Evolutionary conservation across 345 rosid genomes (phyloP).

Genomic region (Aethionema arabicum): DNA sequence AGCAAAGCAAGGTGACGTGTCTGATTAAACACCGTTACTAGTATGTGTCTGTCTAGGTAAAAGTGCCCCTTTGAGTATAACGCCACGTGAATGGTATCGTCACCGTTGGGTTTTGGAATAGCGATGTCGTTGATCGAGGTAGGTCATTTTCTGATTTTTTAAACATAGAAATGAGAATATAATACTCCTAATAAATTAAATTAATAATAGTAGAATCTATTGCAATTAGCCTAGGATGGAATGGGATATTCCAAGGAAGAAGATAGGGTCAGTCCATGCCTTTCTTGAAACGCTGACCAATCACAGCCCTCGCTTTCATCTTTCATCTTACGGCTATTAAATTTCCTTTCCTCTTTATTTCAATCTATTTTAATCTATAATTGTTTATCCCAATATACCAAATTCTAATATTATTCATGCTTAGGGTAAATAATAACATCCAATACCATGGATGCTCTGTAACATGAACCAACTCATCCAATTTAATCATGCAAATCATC

Average conservation of each 20-base stretch:
- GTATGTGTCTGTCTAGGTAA: neutral
- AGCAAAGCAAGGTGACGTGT: constrained; percentile 21
- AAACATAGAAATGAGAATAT: neutral
- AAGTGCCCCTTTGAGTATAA: constrained; percentile 12
- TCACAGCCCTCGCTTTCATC: constrained; percentile 18
- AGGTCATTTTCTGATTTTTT: too few relatives aligned
- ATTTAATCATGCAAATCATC: too few relatives aligned
- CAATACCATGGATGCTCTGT: too few relatives aligned
- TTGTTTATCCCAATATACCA: too few relatives aligned
- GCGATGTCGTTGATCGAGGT: neutral
- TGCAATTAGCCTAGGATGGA: too few relatives aligned
- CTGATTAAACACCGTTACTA: neutral
- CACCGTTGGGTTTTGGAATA: constrained; percentile 19
- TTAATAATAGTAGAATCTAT: too few relatives aligned
- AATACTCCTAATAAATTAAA: too few relatives aligned
- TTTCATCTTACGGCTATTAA: constrained; percentile 26
- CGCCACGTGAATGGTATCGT: constrained; percentile 22
- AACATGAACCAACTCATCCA: too few relatives aligned
- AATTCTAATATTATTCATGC: too few relatives aligned
- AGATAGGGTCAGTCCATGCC: constrained; percentile 12
- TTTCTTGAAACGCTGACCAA: constrained; percentile 20
- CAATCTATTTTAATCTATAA: too few relatives aligned
- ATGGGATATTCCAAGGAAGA: neutral
- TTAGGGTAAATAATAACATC: too few relatives aligned
- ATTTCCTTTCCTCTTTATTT: constrained; percentile 7